Evolutionary conservation across 768 basidiomycete species (phyloP), one percentile per base, ranked within the genome.

Genomic region (Rhodotorula graminis): DNA sequence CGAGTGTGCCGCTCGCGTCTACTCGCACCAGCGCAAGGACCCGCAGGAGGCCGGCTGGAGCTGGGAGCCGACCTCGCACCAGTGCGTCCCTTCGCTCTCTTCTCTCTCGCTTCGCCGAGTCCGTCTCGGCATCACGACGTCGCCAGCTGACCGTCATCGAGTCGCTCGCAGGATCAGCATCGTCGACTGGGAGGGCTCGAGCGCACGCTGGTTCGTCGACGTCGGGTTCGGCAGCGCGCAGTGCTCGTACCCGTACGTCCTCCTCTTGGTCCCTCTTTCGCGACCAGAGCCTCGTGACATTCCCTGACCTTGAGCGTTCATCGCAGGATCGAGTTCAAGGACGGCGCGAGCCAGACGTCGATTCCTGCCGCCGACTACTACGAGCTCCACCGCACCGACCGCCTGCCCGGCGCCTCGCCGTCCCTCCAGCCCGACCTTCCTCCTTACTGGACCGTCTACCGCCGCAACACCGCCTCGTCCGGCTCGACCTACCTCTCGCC

Each of bases 1-100:
- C 46, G 73, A 74, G 53, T 57, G 60, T 9, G 61, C 66, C 0
- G 73, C 57, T 1, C 58, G 63, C 46, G 73, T 74, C 1, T 59
- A 31, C 56, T 25, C 19, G 12, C 33, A 64, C 18, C 58, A 64
- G 52, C 49, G 64, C 40, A 58, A 69, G 23, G 73, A 74, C 31
- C 69, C 69, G 0, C 56, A 55, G 9, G 44, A 53, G 3, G 58
- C 29, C 1, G 73, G 73, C 2, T 66, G n/a, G 23, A 60, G 61
- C 8, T 74, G 73, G 73, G 62, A 67, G n/a, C 42, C 65, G 14
- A 60, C 66, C 25, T 60, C 56, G 37, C 73, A 74, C 31, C 59
- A 64, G 67, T 73, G 33, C 29, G 58, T 53, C 16, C 15, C 21
- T 3, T 50, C 21, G 19, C 19, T 21, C 19, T 11, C 25, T 50